Evolutionary conservation across 495 filamentous ascomycete genomes (phyloP), one percentile per base, ranked within the genome.

Genomic region (Cladorrhinum samala): DNA sequence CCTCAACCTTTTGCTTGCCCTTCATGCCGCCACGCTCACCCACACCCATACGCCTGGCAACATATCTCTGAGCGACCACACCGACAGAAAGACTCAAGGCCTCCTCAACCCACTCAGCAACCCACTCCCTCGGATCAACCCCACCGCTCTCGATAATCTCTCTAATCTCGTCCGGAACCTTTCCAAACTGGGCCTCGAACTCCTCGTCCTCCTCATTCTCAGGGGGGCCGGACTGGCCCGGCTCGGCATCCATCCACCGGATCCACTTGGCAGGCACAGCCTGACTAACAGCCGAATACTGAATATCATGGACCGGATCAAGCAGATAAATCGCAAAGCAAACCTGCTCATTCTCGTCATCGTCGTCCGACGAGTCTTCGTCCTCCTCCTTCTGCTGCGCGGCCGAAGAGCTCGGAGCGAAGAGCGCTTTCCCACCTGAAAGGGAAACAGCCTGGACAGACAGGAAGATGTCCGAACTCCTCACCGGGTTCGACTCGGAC

Each of bases 61-160:
- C 94, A 68, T 98, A 98, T 56, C 89, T 76, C 77, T 98, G 93
- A n/a, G 93, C 93, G 9, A 97, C 83, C 17, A 95, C 70, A 5
- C 93, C 94, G 1, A 91, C 79, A 3, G 83, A 81, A 49, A 96
- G 68, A 38, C 76, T 81, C n/a, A 98, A 77, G 0, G 84, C 72
- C 68, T 97, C 94, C 71, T 97, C 91, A 5, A 98, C 79, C 93
- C 93, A 98, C 67, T 97, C 94, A 0, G 91, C 84, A 33, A 95
- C 87, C 93, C 93, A 98, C 68, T 97, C 93, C 38, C 93, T 77
- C 0, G 93, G 93, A 66, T 98, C 93, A 2, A 96, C 87, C 30
- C 91, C 93, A 16, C 94, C 94, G 45, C 72, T 78, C 62, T 91
- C 83, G 51, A 97, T 80, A 55, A 97, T 94, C 66, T 93, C 87